Percentiles rank a stretch among this genome's conserved stretches.
Evolutionary conservation across 2,329 filamentous ascomycete species (phyloP).

Genomic region (Talaromyces sp.): DNA sequence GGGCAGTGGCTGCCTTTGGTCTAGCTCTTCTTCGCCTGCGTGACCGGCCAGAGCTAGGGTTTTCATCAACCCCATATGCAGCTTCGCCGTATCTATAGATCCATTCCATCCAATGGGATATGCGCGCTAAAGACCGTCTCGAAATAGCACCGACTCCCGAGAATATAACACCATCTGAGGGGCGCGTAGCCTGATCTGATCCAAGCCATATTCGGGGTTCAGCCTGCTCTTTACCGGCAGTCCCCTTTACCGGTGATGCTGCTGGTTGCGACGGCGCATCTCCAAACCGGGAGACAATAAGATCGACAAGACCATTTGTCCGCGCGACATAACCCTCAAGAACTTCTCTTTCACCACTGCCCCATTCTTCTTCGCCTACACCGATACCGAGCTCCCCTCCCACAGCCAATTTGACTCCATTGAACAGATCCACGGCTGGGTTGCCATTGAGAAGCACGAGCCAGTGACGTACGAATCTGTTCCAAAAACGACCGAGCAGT

Average conservation of each 20-base stretch:
- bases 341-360: constrained; percentile 88
- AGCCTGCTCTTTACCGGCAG: constrained; percentile 18
- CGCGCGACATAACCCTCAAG: constrained; percentile 78
- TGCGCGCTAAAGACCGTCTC: constrained; percentile 62
- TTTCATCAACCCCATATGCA: constrained; percentile 79
- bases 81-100: constrained; percentile 77
- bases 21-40: constrained; percentile 33
- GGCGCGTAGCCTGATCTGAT: constrained; percentile 58
- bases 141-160: constrained; percentile 71
- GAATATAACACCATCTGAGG: constrained; percentile 81
- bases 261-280: constrained; percentile 37
- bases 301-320: constrained; percentile 78
- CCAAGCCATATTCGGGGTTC: constrained; percentile 64
- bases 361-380: constrained; percentile 91
- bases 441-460: constrained; percentile 87
- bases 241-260: constrained; percentile 10
- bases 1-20: constrained; percentile 11
- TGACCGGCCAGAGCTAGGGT: constrained; percentile 62
- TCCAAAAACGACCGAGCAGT: constrained; percentile 77
- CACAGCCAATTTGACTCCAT: constrained; percentile 79
- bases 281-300: constrained; percentile 83
- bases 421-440: constrained; percentile 71
- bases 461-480: constrained; percentile 63
- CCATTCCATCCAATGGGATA: constrained; percentile 84
- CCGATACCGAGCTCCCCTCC: constrained; percentile 89